Conservation (phyloP, 2,329 filamentous ascomycete genomes). For the Claviceps sp. region DNA sequence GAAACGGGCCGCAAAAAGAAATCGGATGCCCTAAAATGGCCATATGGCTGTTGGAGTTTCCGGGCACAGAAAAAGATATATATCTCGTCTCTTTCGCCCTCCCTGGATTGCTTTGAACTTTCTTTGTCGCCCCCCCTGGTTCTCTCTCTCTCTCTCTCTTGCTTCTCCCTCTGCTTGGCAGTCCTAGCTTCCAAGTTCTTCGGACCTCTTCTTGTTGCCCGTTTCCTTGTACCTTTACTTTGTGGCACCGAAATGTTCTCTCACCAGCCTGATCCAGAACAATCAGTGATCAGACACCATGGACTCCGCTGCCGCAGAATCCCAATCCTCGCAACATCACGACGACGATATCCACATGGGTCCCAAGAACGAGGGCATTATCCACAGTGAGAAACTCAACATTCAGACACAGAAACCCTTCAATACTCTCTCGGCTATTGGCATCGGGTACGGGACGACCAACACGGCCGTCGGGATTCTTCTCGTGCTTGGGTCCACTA, state of each 20-base stretch:
- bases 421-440: conserved; percentile 14
- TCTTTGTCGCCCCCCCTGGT: too few species aligned
- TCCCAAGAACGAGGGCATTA: background rate
- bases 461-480: conserved; percentile 14
- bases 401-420: conserved; percentile 19
- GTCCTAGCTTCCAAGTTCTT: background rate
- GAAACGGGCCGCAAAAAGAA: background rate
- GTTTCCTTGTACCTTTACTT: background rate
- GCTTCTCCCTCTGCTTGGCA: background rate
- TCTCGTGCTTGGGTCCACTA: conserved; percentile 10
- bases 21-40: background rate
- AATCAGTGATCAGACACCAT: background rate
- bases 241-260: background rate
- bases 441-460: conserved; percentile 14
- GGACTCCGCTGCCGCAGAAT: background rate
- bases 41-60: too few species aligned
- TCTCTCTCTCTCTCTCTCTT: background rate
- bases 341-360: background rate
- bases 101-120: background rate
- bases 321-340: background rate
- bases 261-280: background rate
- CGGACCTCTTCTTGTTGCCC: background rate
- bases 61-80: background rate
- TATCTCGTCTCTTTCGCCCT: background rate
- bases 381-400: conserved; percentile 9